Conservation (phyloP, 129 eudicot genomes). For the Daucus carota region DH1_v3.0 NC_030384.2:42827001-42827500, state of each 20-base stretch:
- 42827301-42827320: conserved; percentile 47
- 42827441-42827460: neutral
- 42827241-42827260: neutral
- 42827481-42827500: neutral
- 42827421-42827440: neutral
- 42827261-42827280: conserved; percentile 56
- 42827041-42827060: no score
- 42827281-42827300: conserved; percentile 41
- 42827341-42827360: neutral
- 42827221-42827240: neutral
- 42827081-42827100: neutral
- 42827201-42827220: neutral
- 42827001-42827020: no score
- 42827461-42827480: neutral
- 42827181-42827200: neutral
- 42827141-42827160: neutral
- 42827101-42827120: neutral
- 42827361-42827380: neutral
- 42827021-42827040: no score
- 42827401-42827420: neutral
- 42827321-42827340: conserved; percentile 8
- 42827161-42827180: neutral
- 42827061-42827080: neutral
- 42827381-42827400: neutral
- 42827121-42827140: neutral